phyloP scores from a whole-genome alignment of 2,329 filamentous ascomycete species.

The Sporothrix euskadiensis region DNA sequence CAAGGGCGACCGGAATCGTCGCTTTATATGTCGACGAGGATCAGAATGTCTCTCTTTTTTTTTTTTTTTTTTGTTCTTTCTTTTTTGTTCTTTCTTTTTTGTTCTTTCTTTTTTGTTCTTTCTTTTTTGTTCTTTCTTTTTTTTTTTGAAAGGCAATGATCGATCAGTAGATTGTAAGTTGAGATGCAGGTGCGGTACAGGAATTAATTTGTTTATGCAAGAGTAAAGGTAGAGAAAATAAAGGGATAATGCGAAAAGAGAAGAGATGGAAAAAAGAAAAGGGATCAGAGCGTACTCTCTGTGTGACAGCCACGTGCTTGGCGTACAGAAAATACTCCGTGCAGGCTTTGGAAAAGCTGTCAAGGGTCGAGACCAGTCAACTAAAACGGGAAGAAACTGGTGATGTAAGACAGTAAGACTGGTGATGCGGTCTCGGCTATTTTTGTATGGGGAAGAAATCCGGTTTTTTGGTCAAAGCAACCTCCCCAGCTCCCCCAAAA shows the following conservation, averaged over 20 bases:
- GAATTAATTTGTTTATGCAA: not conserved
- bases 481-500: not conserved
- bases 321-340: not conserved
- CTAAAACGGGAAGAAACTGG: constrained; percentile 3
- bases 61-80: not conserved
- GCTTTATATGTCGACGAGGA: constrained; percentile 9
- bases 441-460: not conserved
- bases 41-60: not conserved
- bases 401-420: not conserved
- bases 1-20: not conserved
- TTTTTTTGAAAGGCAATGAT: not conserved
- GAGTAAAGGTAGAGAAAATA: not conserved
- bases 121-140: not conserved
- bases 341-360: not conserved
- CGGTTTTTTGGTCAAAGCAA: constrained; percentile 6
- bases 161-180: not conserved
- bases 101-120: not conserved
- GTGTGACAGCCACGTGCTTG: constrained; percentile 12
- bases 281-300: not conserved
- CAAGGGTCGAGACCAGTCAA: not conserved
- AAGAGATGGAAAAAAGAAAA: not conserved
- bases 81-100: not conserved
- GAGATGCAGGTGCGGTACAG: constrained; percentile 1
- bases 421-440: constrained; percentile 1
- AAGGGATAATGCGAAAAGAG: not conserved